Evolutionary conservation across 495 filamentous ascomycete species (phyloP).

Genomic region (Thermochaetoides thermophila): DNA sequence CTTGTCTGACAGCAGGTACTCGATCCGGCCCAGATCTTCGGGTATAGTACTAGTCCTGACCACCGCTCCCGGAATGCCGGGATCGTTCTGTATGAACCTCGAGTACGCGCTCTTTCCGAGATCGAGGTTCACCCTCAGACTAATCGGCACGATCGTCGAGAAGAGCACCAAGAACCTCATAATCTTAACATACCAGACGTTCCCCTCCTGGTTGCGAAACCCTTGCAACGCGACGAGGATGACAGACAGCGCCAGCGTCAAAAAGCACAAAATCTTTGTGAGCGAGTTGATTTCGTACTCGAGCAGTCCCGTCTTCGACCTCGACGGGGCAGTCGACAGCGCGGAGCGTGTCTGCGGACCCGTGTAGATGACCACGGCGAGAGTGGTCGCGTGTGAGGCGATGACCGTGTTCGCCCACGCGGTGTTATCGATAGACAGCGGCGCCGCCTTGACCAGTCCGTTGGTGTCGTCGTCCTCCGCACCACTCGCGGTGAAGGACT

Average conservation of each 20-base stretch:
- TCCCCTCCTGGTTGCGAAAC: slow-evolving; percentile 48
- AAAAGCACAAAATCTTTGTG: slow-evolving; percentile 88
- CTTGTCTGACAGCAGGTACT: slow-evolving; percentile 94
- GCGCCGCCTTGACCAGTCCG: slow-evolving; percentile 38
- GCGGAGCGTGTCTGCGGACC: slow-evolving; percentile 90
- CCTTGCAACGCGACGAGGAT: slow-evolving; percentile 79
- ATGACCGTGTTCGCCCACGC: slow-evolving; percentile 98
- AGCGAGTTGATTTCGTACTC: slow-evolving; percentile 96
- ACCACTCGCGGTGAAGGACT: slow-evolving; percentile 14
- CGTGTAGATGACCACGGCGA: slow-evolving; percentile 86
- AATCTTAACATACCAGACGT: slow-evolving; percentile 83
- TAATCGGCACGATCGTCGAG: slow-evolving; percentile 96
- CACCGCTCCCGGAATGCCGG: slow-evolving; percentile 78
- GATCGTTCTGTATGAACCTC: slow-evolving; percentile 83
- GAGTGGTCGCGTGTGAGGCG: slow-evolving; percentile 73
- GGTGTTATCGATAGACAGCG: slow-evolving; percentile 90
- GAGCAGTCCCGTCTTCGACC: slow-evolving; percentile 83
- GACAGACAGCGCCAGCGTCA: slow-evolving; percentile 76
- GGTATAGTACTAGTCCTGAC: slow-evolving; percentile 95
- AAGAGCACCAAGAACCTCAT: slow-evolving; percentile 96
- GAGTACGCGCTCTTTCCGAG: slow-evolving; percentile 95
- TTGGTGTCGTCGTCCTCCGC: slow-evolving; percentile 12
- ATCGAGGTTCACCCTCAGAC: slow-evolving; percentile 87
- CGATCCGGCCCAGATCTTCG: slow-evolving; percentile 87
- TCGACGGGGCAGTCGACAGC: slow-evolving; percentile 76